A percentile compares a stretch with the other conserved stretches of the same genome.
Conservation (phyloP, 2,329 filamentous ascomycete genomes). For the Sphaceloma murrayae region DNA sequence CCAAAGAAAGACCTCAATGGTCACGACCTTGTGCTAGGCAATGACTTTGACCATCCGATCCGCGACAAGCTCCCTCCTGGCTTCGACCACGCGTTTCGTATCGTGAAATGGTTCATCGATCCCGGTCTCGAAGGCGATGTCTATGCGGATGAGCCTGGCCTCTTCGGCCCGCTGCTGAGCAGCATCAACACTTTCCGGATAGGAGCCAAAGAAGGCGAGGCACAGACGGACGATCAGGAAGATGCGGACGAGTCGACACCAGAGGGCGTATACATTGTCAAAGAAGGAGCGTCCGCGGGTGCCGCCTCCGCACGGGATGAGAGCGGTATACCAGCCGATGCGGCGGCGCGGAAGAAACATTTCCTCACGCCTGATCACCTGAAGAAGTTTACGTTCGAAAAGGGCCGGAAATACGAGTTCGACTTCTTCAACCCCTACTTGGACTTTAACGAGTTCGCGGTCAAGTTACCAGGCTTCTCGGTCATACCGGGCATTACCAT, state of each 20-base stretch:
- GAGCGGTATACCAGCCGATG: slow-evolving; percentile 32
- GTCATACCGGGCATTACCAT: slow-evolving; percentile 55
- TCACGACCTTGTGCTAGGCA: slow-evolving; percentile 76
- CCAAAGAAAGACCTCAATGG: slow-evolving; percentile 60
- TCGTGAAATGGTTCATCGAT: slow-evolving; percentile 86
- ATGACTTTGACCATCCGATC: slow-evolving; percentile 90
- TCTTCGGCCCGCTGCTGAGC: slow-evolving; percentile 74
- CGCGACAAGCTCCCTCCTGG: slow-evolving; percentile 76
- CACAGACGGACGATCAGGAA: slow-evolving; percentile 26
- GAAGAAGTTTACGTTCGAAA: slow-evolving; percentile 51
- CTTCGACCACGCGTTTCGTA: slow-evolving; percentile 71
- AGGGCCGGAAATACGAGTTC: slow-evolving; percentile 50
- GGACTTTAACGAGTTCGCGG: slow-evolving; percentile 70
- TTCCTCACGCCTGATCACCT: slow-evolving; percentile 50
- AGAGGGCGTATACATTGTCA: slow-evolving; percentile 50
- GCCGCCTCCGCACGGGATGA: slow-evolving; percentile 35
- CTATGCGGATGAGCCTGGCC: slow-evolving; percentile 73
- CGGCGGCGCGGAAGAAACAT: slow-evolving; percentile 46
- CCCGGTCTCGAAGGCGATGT: slow-evolving; percentile 84
- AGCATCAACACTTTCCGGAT: slow-evolving; percentile 70
- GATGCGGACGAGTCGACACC: slow-evolving; percentile 51
- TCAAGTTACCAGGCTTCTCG: slow-evolving; percentile 54
- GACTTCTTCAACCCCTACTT: slow-evolving; percentile 91
- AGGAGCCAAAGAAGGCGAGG: slow-evolving; percentile 40
- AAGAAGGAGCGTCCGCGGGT: slow-evolving; percentile 38